Evolutionary conservation across 75 land plant genomes (phyloP).

Genomic region (Pinus albicaulis): DNA sequence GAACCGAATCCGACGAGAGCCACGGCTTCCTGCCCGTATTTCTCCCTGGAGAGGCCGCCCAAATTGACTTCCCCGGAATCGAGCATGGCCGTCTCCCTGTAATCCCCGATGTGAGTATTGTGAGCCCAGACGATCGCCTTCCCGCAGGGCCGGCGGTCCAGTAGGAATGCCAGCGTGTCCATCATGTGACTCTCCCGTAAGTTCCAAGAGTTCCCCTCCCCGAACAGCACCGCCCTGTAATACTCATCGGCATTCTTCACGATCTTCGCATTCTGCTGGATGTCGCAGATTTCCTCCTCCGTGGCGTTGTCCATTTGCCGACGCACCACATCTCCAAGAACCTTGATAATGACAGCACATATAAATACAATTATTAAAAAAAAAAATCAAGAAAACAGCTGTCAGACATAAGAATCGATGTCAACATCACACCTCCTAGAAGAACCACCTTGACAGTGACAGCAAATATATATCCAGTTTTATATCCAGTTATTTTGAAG

Average conservation of each 20-base stretch:
- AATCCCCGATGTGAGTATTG: constrained; percentile 26
- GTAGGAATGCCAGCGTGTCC: constrained; percentile 14
- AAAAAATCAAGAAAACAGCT: no score
- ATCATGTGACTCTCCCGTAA: constrained; percentile 22
- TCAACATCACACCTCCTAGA: no score
- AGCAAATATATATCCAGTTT: no score
- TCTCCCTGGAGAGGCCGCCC: constrained; percentile 11
- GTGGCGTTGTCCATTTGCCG: background rate
- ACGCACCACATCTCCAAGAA: no score
- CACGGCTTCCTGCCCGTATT: background rate
- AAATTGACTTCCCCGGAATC: constrained; percentile 8
- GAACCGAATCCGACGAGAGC: constrained; percentile 18
- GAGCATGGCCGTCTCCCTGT: constrained; percentile 15
- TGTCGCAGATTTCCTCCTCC: background rate
- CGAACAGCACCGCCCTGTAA: constrained; percentile 19
- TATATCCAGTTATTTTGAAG: no score
- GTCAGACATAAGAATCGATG: no score
- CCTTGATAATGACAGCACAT: no score
- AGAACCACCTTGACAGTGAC: no score
- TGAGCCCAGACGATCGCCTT: constrained; percentile 35
- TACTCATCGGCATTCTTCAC: constrained; percentile 19
- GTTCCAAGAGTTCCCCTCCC: constrained; percentile 11
- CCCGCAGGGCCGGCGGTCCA: background rate
- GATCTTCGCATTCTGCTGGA: constrained; percentile 18
- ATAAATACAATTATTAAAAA: no score